Percentiles rank a stretch among this genome's conserved stretches.
Evolutionary conservation across 371 early-diverging fungal species (phyloP).

Genomic region (Nematocida sp.): DNA sequence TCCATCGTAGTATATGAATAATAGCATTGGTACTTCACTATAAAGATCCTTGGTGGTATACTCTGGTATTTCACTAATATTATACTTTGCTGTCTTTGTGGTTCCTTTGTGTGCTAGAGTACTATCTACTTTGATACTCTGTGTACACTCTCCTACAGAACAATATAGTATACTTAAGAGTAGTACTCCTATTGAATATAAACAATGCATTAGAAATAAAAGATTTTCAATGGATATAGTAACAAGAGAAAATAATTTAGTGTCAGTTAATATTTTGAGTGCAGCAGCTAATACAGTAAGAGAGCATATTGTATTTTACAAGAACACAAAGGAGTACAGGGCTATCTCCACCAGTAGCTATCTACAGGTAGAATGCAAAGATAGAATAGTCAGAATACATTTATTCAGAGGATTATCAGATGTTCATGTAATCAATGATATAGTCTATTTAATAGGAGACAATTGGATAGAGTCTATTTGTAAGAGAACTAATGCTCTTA

Average conservation of each 20-base stretch:
- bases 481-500: background rate
- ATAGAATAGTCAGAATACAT: background rate
- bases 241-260: constrained; percentile 8
- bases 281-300: background rate
- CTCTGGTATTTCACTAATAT: background rate
- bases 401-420: constrained; percentile 7
- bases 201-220: too few species aligned
- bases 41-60: constrained; percentile 16
- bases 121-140: too few species aligned
- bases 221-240: constrained; percentile 31
- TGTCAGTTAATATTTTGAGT: background rate
- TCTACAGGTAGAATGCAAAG: constrained; percentile 7
- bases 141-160: too few species aligned
- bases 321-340: background rate
- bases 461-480: constrained; percentile 24
- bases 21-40: background rate
- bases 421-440: constrained; percentile 1
- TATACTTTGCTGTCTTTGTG: too few species aligned
- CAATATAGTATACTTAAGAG: too few species aligned
- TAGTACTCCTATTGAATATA: too few species aligned
- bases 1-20: constrained; percentile 46
- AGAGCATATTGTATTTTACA: constrained; percentile 10
- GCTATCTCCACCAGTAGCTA: background rate
- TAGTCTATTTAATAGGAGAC: constrained; percentile 16
- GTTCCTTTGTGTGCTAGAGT: too few species aligned